These are phyloP conservation scores for Helianthus tuberosus DNA, from an alignment of 129 eudicot genomes.

Conservation along the genomic window DNA sequence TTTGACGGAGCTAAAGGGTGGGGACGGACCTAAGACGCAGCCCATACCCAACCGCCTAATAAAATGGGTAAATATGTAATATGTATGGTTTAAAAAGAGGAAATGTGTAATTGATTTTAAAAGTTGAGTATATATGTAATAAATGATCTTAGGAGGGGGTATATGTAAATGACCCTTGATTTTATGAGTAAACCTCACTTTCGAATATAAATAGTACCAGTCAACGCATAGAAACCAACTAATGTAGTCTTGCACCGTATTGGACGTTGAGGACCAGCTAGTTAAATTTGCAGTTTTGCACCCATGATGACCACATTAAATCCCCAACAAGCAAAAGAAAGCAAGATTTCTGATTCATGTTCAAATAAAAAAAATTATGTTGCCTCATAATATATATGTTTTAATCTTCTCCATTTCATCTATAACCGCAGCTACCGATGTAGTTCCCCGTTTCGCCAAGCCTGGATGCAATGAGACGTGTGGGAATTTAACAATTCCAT, in stretches of 20 bases:
- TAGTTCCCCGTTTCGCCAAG: slow-evolving; percentile 13
- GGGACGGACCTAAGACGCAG: no score
- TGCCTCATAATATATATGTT: not conserved
- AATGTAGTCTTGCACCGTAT: not conserved
- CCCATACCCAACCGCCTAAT: no score
- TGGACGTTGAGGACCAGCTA: not conserved
- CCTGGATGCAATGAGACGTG: slow-evolving; percentile 27
- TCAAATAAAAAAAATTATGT: not conserved
- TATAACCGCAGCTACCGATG: not conserved
- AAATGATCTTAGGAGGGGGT: no score
- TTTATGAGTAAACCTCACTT: no score
- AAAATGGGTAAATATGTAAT: no score
- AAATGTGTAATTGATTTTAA: no score
- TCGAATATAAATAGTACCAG: not conserved
- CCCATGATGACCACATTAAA: not conserved
- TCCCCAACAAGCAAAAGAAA: not conserved
- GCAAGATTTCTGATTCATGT: not conserved
- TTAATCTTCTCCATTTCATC: slow-evolving; percentile 3
- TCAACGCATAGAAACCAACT: not conserved
- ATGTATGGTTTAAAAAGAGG: no score
- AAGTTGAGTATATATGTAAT: no score
- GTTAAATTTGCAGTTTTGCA: no score
- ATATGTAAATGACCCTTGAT: no score
- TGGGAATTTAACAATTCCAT: slow-evolving; percentile 26
- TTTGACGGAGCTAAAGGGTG: no score